Percentiles rank a stretch among this genome's conserved stretches.
Conservation (phyloP, 1,284 basidiomycete species). For the Tilletia indica region DNA sequence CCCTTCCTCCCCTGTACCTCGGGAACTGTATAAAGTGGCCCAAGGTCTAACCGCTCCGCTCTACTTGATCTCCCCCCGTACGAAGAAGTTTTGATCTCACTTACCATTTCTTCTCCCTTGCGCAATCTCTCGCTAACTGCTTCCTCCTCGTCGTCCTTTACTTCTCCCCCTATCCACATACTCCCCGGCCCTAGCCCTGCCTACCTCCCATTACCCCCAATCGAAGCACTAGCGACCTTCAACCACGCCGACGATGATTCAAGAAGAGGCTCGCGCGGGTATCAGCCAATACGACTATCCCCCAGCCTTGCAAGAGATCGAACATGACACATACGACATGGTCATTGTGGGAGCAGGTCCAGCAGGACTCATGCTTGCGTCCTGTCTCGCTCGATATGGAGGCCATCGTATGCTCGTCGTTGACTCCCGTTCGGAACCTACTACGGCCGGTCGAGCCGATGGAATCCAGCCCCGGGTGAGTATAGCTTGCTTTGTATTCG, state of each 20-base stretch:
- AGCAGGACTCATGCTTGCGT: conserved; percentile 51
- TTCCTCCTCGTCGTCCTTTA: too few species aligned
- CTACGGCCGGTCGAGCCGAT: conserved; percentile 57
- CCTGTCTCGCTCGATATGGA: conserved; percentile 45
- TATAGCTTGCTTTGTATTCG: background rate
- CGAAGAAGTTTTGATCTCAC: too few species aligned
- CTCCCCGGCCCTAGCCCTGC: too few species aligned
- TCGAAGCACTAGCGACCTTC: background rate
- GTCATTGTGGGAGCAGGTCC: conserved; percentile 52
- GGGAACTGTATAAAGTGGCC: too few species aligned
- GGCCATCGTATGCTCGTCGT: conserved; percentile 48
- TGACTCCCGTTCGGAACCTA: conserved; percentile 56
- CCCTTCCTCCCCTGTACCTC: too few species aligned
- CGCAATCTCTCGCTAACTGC: too few species aligned
- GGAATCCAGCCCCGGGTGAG: conserved; percentile 56
- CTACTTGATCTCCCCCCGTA: too few species aligned
- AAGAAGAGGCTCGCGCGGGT: background rate
- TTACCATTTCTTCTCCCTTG: too few species aligned
- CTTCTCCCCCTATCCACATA: too few species aligned
- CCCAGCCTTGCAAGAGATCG: conserved; percentile 38
- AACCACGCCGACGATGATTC: background rate
- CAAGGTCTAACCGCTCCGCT: too few species aligned
- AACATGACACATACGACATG: conserved; percentile 42
- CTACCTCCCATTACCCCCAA: too few species aligned
- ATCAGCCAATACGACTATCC: conserved; percentile 39